Conservation (phyloP, 2,329 filamentous ascomycete genomes). For the Diaporthe sp. region DNA sequence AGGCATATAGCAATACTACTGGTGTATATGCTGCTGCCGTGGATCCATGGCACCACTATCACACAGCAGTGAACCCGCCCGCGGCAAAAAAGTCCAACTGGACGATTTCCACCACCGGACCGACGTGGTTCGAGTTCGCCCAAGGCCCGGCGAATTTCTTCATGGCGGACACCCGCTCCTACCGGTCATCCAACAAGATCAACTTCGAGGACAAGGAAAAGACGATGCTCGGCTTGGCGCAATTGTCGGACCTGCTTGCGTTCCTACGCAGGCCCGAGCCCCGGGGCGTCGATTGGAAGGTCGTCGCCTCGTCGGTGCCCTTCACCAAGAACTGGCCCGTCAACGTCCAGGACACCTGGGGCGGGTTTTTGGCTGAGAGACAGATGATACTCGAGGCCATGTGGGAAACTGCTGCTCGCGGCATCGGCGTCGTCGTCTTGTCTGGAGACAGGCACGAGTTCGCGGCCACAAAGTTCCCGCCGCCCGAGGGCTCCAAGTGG, state of each 20-base stretch:
- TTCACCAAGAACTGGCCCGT: conserved; percentile 99
- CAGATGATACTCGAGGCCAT: conserved; percentile 86
- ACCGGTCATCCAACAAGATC: conserved; percentile 78
- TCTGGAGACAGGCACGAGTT: conserved; percentile 98
- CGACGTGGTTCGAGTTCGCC: conserved; percentile 90
- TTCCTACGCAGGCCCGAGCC: conserved; percentile 83
- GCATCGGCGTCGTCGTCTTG: conserved; percentile 84
- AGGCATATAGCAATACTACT: conserved; percentile 73
- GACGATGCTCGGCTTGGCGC: conserved; percentile 87
- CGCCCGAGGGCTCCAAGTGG: conserved; percentile 73
- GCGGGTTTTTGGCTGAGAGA: conserved; percentile 88
- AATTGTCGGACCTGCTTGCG: conserved; percentile 82
- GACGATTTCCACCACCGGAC: conserved; percentile 58
- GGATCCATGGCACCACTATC: conserved; percentile 90
- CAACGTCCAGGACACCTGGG: conserved; percentile 92
- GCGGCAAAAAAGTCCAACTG: conserved; percentile 64
- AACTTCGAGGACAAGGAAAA: conserved; percentile 76
- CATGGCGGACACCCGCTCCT: conserved; percentile 91
- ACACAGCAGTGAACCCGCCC: conserved; percentile 87
- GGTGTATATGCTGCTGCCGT: conserved; percentile 84
- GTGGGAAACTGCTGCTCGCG: conserved; percentile 85
- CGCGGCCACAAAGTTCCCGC: conserved; percentile 85
- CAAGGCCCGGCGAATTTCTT: conserved; percentile 96
- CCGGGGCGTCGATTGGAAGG: conserved; percentile 89
- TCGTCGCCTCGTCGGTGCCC: conserved; percentile 89